A percentile compares a stretch with the other conserved stretches of the same genome.
Evolutionary conservation across 2,329 filamentous ascomycete species (phyloP).

Genomic region (Neofusicoccum sp.): DNA sequence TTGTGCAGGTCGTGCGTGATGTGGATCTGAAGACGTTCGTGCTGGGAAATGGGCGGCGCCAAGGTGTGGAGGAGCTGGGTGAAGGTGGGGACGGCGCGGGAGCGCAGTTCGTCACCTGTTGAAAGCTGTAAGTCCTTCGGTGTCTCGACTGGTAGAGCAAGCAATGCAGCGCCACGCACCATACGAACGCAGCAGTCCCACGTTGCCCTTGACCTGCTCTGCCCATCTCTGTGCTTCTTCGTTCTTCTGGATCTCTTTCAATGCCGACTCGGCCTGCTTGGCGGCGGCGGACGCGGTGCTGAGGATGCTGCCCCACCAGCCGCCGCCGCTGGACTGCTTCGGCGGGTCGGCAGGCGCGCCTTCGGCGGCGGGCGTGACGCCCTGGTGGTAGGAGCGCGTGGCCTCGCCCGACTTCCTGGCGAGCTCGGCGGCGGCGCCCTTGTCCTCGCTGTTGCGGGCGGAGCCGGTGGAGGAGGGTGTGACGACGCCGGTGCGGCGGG

Average conservation of each 20-base stretch:
- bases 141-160: not conserved
- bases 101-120: slow-evolving; percentile 70
- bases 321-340: slow-evolving; percentile 40
- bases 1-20: slow-evolving; percentile 94
- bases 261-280: slow-evolving; percentile 82
- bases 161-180: slow-evolving; percentile 66
- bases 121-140: not conserved
- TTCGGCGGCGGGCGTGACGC: slow-evolving; percentile 68
- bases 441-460: slow-evolving; percentile 62
- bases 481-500: slow-evolving; percentile 35
- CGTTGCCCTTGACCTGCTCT: slow-evolving; percentile 84
- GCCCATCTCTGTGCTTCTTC: slow-evolving; percentile 97
- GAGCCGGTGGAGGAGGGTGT: slow-evolving; percentile 45
- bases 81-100: slow-evolving; percentile 87
- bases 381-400: slow-evolving; percentile 69
- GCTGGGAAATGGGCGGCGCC: slow-evolving; percentile 92
- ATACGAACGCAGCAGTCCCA: slow-evolving; percentile 73
- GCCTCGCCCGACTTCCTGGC: slow-evolving; percentile 78
- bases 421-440: slow-evolving; percentile 37
- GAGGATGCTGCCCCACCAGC: slow-evolving; percentile 75
- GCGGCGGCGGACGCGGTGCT: slow-evolving; percentile 79
- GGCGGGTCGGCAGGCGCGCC: slow-evolving; percentile 55
- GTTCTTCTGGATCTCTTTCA: slow-evolving; percentile 94
- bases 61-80: slow-evolving; percentile 93
- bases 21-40: slow-evolving; percentile 96